phyloP scores from a whole-genome alignment of 495 filamentous ascomycete genomes.

The Xylaria sp. region DNA sequence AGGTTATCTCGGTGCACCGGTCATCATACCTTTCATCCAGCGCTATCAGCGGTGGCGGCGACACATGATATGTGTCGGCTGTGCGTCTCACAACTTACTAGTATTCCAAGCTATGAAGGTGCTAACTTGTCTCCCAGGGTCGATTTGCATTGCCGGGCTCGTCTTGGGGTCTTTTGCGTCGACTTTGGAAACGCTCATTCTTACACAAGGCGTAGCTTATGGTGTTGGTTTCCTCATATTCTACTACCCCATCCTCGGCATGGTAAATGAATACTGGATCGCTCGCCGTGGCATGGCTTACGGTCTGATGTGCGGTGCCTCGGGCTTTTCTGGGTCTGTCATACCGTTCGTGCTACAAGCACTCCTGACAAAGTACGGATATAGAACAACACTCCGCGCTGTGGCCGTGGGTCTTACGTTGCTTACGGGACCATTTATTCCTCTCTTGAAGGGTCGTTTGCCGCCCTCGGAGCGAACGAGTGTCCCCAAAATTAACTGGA shows the following conservation, averaged over 20 bases:
- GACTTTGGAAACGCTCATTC: constrained; percentile 38
- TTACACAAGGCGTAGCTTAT: constrained; percentile 49
- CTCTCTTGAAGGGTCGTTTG: constrained; percentile 17
- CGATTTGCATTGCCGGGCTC: constrained; percentile 39
- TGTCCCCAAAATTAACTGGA: constrained; percentile 15
- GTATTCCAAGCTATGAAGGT: background rate
- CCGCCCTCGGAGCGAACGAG: background rate
- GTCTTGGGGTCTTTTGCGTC: constrained; percentile 44
- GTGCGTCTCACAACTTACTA: background rate
- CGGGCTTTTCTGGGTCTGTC: constrained; percentile 44
- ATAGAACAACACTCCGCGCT: constrained; percentile 46
- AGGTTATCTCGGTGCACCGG: constrained; percentile 41
- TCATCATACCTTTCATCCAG: constrained; percentile 39
- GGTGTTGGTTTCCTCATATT: constrained; percentile 47
- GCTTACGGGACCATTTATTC: constrained; percentile 39
- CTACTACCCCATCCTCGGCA: constrained; percentile 45
- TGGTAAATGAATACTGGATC: constrained; percentile 40
- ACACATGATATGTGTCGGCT: constrained; percentile 44
- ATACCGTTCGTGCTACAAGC: constrained; percentile 47
- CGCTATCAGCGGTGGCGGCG: constrained; percentile 38
- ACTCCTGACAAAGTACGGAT: constrained; percentile 42
- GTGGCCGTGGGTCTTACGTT: constrained; percentile 40
- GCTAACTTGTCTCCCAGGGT: constrained; percentile 18
- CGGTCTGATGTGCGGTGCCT: constrained; percentile 48
- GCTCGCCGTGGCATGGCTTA: constrained; percentile 50